Base-by-base conservation (phyloP, 495 filamentous ascomycete genomes). In the Choiromyces venosus region DNA sequence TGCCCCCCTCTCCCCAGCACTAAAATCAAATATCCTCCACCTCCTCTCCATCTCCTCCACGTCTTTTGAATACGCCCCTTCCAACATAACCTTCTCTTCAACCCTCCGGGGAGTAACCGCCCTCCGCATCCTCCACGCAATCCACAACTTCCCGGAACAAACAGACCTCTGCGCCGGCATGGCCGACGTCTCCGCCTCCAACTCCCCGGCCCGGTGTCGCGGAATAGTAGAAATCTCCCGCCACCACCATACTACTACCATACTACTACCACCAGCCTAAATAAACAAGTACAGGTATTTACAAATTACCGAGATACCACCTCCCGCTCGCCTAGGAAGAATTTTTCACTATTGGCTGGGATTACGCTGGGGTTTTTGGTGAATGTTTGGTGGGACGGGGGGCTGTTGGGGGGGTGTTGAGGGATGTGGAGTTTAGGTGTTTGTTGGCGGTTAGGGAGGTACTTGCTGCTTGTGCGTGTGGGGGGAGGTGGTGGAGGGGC, bases 131-230 rank as follows among this genome's bases (percentile, higher is more conserved):
- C 77, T 81, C 19, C 73, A 79, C 12, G 75, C 79, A 7, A 72
- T 80, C 66, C 71, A 81, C 42, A 79, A 77, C 8, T 82, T 82
- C 36, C 40, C 65, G 19, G 74, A 74, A 42, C 77, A 73, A n/a
- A 70, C 74, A 0, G 69, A 73, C 40, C 73, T 77, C 16, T 76
- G 77, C 12, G 71, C 71, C 14, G 77, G 77, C 14, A 81, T 81
- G 77, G 67, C 74, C 68, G 80, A 76, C 35, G 65, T 76, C 33
- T 35, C 21, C 46, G 25, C 46, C 21, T 37, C 56, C 75, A 69
- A 29, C 72, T 64, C 12, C 68, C 40, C 70, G n/a, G n/a, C n/a
- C n/a, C n/a, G n/a, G n/a, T n/a, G n/a, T n/a, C n/a, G n/a, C n/a
- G n/a, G n/a, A n/a, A n/a, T n/a, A n/a, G n/a, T n/a, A n/a, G n/a